Base-by-base conservation (phyloP, 768 basidiomycete species). In the Leccinum incarnatum region DNA sequence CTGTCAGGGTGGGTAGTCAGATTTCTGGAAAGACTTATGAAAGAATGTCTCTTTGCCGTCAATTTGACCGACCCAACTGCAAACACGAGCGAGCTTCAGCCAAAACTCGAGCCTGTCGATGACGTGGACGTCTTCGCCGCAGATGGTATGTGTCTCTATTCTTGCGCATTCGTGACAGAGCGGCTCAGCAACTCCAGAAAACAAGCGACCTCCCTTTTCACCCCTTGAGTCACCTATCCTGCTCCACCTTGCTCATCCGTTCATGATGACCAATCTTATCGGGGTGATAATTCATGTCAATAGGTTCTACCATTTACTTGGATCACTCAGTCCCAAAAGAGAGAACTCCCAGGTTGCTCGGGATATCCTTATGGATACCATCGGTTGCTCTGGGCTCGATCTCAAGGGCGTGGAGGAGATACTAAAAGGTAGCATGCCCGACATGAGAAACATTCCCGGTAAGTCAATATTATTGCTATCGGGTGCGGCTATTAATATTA, bases 281-380 rank as follows among this genome's bases (percentile, higher is more conserved):
- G 67, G 72, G 7, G 79, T 82, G 17, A 64, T 89, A 27, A 72
- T 62, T 15, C 83, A 90, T 59, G 79, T 92, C 53, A 84, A 80
- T 57, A 77, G 75, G 56, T 85, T 88, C 65, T 81, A 83, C 46
- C 75, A 73, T 47, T 81, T 79, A 64, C 66, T 92, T 23, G 76
- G 76, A 47, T 75, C 77, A 11, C 73, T 86, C 42, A 75, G 81
- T 5, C 79, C 88, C 32, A 81, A 79, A 45, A 81, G 79, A 59
- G 86, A 88, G 69, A 85, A 78, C 59, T 78, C 87, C 5, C 82
- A 83, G 54, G 83, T 87, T 36, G 88, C 88, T 1, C 83, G 82
- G 65, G 80, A 82, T 45, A 75, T 84, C 36, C 73, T 92, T 2
- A 66, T 85, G 53, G 89, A 91, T 68, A 67, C 81, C 21, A 77